Evolutionary conservation across 2,329 filamentous ascomycete genomes (phyloP).

Genomic region (Aspergillus tubingensis): DNA sequence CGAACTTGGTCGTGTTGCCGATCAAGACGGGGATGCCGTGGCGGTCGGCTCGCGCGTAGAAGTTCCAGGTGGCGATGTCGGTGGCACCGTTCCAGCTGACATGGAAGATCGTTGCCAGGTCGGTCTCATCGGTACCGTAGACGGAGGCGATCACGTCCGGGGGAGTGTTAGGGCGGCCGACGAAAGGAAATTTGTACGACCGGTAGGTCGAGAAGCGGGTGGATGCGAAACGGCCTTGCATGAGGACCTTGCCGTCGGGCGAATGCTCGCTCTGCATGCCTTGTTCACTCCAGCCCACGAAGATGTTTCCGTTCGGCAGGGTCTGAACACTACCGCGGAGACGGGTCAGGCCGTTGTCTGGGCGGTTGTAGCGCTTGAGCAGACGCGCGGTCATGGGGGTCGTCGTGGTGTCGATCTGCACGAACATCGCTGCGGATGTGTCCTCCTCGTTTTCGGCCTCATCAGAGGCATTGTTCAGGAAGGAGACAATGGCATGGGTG

Average conservation of each 20-base stretch:
- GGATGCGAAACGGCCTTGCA: conserved; percentile 40
- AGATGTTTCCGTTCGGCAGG: conserved; percentile 40
- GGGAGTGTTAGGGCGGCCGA: conserved; percentile 34
- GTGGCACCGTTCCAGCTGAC: conserved; percentile 54
- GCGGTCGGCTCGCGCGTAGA: conserved; percentile 28
- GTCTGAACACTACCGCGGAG: conserved; percentile 40
- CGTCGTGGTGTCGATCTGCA: conserved; percentile 33
- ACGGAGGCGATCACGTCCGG: conserved; percentile 37
- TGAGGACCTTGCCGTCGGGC: conserved; percentile 36
- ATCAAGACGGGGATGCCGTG: conserved; percentile 29
- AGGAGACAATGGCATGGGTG: conserved; percentile 33
- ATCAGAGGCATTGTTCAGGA: conserved; percentile 40
- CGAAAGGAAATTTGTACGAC: conserved; percentile 42
- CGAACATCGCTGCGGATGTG: conserved; percentile 33
- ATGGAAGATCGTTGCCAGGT: conserved; percentile 30
- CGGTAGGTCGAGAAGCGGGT: conserved; percentile 43
- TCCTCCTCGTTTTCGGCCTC: conserved; percentile 32
- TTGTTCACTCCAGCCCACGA: conserved; percentile 40
- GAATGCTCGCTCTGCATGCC: conserved; percentile 41
- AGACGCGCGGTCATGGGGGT: conserved; percentile 32
- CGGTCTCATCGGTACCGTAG: conserved; percentile 29
- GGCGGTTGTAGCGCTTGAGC: conserved; percentile 34
- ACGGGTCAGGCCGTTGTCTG: conserved; percentile 36
- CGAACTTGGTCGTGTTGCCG: conserved; percentile 32
- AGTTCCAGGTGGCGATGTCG: conserved; percentile 45